These are phyloP conservation scores for Cladophialophora exuberans DNA, from an alignment of 2,329 filamentous ascomycete genomes.

Conservation along the genomic window DNA sequence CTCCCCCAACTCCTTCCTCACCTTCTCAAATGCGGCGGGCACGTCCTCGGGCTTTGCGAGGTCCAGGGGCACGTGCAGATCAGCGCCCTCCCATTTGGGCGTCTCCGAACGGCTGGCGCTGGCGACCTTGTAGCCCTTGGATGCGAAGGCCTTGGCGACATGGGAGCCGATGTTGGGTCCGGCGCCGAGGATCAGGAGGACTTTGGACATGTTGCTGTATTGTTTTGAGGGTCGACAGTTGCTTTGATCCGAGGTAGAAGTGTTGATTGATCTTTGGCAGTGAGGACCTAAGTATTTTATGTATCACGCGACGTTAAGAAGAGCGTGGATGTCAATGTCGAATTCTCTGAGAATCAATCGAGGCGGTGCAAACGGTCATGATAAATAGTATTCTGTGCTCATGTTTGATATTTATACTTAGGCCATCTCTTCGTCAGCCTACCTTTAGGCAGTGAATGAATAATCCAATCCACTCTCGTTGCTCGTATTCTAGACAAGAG, in stretches of 20 bases:
- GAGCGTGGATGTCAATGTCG: too few relatives aligned
- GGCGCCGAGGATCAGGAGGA: constrained; percentile 47
- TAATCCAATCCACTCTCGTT: too few relatives aligned
- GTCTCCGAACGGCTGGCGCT: constrained; percentile 38
- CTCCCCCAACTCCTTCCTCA: constrained; percentile 40
- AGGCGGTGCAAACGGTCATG: too few relatives aligned
- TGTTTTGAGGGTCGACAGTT: background rate
- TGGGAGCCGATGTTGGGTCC: constrained; percentile 46
- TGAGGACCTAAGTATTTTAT: background rate
- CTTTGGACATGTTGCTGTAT: constrained; percentile 1
- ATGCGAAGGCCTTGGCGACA: constrained; percentile 44
- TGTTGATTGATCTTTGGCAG: background rate
- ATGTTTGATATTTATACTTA: too few relatives aligned
- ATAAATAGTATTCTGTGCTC: too few relatives aligned
- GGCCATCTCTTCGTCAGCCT: too few relatives aligned
- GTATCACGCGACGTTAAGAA: too few relatives aligned
- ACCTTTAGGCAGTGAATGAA: too few relatives aligned
- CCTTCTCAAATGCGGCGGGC: constrained; percentile 42
- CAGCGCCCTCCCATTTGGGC: background rate
- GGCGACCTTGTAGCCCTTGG: constrained; percentile 50
- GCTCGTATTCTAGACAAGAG: too few relatives aligned
- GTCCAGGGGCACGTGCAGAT: constrained; percentile 40
- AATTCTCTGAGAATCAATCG: too few relatives aligned
- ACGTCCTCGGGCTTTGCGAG: constrained; percentile 41
- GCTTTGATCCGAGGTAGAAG: background rate